Conservation (phyloP, 2,329 filamentous ascomycete genomes). For the Beauveria varroae region DNA sequence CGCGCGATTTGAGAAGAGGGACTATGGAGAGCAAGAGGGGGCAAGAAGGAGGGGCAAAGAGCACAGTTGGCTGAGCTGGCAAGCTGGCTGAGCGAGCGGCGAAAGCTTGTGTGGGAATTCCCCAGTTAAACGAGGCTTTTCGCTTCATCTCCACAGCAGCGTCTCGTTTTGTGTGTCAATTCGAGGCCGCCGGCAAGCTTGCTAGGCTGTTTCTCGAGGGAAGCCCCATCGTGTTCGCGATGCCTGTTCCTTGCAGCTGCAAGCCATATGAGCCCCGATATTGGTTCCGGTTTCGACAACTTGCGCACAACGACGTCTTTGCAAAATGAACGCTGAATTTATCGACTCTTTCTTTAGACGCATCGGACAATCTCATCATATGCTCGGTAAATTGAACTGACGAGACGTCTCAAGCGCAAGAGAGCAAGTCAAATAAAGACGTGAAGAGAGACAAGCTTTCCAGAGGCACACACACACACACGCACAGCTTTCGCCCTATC, state of each 20-base stretch:
- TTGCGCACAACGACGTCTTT: no score
- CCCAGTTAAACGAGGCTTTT: not conserved
- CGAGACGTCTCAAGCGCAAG: not conserved
- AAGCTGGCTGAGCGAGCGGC: not conserved
- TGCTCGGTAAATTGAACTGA: no score
- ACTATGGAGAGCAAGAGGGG: not conserved
- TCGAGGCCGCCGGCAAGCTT: not conserved
- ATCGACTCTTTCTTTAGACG: no score
- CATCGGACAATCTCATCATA: no score
- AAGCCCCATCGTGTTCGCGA: not conserved
- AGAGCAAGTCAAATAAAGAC: not conserved
- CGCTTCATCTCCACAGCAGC: not conserved
- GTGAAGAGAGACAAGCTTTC: not conserved
- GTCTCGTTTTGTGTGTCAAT: not conserved
- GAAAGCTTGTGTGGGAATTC: no score
- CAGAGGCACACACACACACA: no score
- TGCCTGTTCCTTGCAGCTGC: slow-evolving; percentile 5
- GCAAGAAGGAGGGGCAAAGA: no score
- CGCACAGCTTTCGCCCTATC: slow-evolving; percentile 1
- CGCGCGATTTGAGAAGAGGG: not conserved
- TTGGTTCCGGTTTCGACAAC: not conserved
- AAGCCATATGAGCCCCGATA: slow-evolving; percentile 2
- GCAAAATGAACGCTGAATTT: no score
- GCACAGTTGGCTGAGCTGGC: not conserved
- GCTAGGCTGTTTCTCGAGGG: not conserved